These are phyloP conservation scores for Alternaria ventricosa DNA, from an alignment of 2,329 filamentous ascomycete species.

Conservation along the genomic window DNA sequence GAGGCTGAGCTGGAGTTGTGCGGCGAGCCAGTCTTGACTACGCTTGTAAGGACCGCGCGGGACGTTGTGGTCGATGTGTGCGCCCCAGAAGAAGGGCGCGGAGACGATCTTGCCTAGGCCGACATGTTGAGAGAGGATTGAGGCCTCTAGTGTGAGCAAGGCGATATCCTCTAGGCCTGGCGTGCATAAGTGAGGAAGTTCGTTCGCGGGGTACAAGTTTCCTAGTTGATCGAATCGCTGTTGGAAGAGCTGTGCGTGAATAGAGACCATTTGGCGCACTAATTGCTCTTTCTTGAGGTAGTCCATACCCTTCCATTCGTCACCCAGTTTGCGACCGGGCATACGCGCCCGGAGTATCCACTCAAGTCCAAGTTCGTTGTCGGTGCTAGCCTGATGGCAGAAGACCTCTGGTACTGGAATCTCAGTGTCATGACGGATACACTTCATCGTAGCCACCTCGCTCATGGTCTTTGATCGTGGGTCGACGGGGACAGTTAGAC, in stretches of 20 bases:
- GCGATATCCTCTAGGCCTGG: background rate
- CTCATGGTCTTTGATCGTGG: background rate
- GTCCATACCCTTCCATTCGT: background rate
- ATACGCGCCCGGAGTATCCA: background rate
- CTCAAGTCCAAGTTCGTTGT: background rate
- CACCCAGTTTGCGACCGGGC: background rate
- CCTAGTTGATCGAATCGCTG: background rate
- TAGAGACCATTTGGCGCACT: background rate
- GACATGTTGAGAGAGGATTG: background rate
- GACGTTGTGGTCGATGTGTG: constrained; percentile 1
- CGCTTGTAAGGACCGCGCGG: constrained; percentile 5
- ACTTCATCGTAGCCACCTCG: background rate
- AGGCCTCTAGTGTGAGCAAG: background rate
- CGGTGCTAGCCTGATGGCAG: background rate
- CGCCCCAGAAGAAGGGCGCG: constrained; percentile 5
- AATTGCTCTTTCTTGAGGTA: background rate
- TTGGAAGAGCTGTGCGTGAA: background rate
- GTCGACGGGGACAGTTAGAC: background rate
- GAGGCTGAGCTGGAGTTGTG: background rate
- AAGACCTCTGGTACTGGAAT: background rate
- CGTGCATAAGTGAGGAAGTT: background rate
- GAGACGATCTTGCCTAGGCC: constrained; percentile 10
- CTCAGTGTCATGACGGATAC: background rate
- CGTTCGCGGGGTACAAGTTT: background rate
- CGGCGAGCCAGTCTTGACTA: background rate